These are phyloP conservation scores for Saturnispora mendoncae DNA, from an alignment of 805 yeast genomes.

Conservation along the genomic window DNA sequence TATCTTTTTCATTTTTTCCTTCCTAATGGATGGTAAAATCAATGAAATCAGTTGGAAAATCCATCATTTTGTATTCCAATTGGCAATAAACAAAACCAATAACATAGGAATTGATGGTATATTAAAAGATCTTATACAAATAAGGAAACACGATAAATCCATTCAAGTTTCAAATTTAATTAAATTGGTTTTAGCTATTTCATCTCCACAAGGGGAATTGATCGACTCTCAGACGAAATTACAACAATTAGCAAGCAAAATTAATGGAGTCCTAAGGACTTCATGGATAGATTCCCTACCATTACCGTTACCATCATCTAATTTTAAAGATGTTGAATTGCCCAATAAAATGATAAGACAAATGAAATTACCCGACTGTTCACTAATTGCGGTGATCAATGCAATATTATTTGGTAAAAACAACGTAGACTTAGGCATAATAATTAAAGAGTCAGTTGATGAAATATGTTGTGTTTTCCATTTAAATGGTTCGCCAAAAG, in stretches of 20 bases:
- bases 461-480: conserved; percentile 1
- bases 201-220: too few species aligned
- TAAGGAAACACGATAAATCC: not conserved
- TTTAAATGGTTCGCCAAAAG: conserved; percentile 1
- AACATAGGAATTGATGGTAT: not conserved
- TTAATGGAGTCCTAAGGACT: not conserved
- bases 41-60: not conserved
- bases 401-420: conserved; percentile 4
- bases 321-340: not conserved
- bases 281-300: not conserved
- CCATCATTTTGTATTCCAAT: not conserved
- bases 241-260: not conserved
- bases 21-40: not conserved
- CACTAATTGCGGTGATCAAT: conserved; percentile 4
- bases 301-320: not conserved
- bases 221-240: not conserved
- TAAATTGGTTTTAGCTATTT: not conserved
- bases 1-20: not conserved
- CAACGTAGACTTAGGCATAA: not conserved
- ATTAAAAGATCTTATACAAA: not conserved
- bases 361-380: conserved; percentile 7
- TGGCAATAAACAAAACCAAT: not conserved
- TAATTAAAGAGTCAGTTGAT: not conserved
- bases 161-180: not conserved
- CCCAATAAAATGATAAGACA: conserved; percentile 1